Conservation (phyloP, 495 filamentous ascomycete species). For the Hypoxylon cercidicola region DNA sequence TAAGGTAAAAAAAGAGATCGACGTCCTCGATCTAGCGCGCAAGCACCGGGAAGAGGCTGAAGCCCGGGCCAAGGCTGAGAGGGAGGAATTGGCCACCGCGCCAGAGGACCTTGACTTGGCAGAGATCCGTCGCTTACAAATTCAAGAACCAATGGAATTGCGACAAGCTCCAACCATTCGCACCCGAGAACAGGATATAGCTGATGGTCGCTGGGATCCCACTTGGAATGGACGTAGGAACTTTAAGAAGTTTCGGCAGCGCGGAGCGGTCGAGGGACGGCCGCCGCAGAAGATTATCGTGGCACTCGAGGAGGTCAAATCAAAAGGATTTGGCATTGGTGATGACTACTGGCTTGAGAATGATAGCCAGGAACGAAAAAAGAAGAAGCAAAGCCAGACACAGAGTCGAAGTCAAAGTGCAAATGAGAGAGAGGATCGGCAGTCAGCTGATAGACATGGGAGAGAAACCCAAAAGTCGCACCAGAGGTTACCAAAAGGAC, state of each 20-base stretch:
- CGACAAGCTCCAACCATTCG: slow-evolving; percentile 40
- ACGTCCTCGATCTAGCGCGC: slow-evolving; percentile 75
- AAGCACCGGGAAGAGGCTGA: slow-evolving; percentile 76
- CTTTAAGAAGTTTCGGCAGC: slow-evolving; percentile 88
- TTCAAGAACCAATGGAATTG: slow-evolving; percentile 83
- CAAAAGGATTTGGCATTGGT: slow-evolving; percentile 84
- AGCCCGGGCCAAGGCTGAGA: slow-evolving; percentile 66
- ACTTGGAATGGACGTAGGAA: slow-evolving; percentile 96
- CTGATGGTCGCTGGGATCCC: slow-evolving; percentile 81
- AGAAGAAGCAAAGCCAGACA: slow-evolving; percentile 45
- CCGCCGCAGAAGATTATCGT: slow-evolving; percentile 72
- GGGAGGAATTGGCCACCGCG: slow-evolving; percentile 62
- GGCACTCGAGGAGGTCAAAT: slow-evolving; percentile 78
- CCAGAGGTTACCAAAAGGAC: slow-evolving; percentile 15
- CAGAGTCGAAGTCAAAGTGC: slow-evolving; percentile 41
- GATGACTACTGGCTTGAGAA: slow-evolving; percentile 81
- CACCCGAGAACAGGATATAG: slow-evolving; percentile 56
- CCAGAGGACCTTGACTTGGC: slow-evolving; percentile 70
- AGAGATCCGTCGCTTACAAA: slow-evolving; percentile 77
- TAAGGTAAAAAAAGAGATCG: slow-evolving; percentile 66
- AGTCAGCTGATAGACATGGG: not conserved
- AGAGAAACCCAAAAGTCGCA: slow-evolving; percentile 15
- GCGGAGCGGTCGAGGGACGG: slow-evolving; percentile 62
- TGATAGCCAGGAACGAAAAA: slow-evolving; percentile 40
- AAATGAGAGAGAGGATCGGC: slow-evolving; percentile 17